Percentiles rank a stretch among this genome's conserved stretches.
phyloP scores from a whole-genome alignment of 352 stramenopile genomes.

The Pythium grandisporangium region DNA sequence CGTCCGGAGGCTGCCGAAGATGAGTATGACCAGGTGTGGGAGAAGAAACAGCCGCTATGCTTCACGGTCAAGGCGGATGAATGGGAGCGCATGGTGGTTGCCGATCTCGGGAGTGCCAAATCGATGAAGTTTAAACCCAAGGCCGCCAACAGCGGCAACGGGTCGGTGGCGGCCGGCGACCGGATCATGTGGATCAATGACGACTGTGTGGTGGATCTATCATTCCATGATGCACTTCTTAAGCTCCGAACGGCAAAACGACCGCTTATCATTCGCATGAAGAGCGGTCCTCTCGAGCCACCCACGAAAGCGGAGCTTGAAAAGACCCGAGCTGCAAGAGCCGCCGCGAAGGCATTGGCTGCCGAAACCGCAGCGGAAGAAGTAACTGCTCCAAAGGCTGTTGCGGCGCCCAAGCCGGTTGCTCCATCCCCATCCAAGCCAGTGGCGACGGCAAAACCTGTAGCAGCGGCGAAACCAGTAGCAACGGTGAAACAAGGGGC shows the following conservation, averaged over 20 bases:
- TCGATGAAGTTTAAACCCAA: slow-evolving; percentile 82
- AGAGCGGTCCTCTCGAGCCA: slow-evolving; percentile 47
- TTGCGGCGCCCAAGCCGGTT: slow-evolving; percentile 1
- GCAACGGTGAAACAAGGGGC: slow-evolving; percentile 1
- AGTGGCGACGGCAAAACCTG: background rate
- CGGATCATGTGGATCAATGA: slow-evolving; percentile 80
- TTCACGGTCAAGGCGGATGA: slow-evolving; percentile 72
- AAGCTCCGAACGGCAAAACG: slow-evolving; percentile 79
- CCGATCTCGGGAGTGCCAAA: slow-evolving; percentile 76
- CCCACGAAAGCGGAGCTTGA: too few relatives aligned
- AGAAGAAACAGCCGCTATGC: slow-evolving; percentile 82
- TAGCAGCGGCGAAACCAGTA: slow-evolving; percentile 4
- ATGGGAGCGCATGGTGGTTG: slow-evolving; percentile 64
- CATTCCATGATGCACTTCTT: slow-evolving; percentile 76
- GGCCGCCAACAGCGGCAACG: slow-evolving; percentile 26
- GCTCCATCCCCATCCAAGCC: background rate
- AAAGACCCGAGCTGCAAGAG: too few relatives aligned
- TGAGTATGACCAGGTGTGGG: slow-evolving; percentile 84
- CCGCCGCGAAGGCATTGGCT: too few relatives aligned
- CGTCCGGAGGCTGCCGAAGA: slow-evolving; percentile 54
- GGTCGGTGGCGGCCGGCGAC: slow-evolving; percentile 46
- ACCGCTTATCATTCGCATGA: slow-evolving; percentile 78
- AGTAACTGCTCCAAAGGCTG: too few relatives aligned
- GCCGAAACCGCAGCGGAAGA: too few relatives aligned
- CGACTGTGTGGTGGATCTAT: slow-evolving; percentile 54